These are phyloP conservation scores for Artemisia annua DNA, from an alignment of 129 eudicot species.

Conservation along the genomic window DNA sequence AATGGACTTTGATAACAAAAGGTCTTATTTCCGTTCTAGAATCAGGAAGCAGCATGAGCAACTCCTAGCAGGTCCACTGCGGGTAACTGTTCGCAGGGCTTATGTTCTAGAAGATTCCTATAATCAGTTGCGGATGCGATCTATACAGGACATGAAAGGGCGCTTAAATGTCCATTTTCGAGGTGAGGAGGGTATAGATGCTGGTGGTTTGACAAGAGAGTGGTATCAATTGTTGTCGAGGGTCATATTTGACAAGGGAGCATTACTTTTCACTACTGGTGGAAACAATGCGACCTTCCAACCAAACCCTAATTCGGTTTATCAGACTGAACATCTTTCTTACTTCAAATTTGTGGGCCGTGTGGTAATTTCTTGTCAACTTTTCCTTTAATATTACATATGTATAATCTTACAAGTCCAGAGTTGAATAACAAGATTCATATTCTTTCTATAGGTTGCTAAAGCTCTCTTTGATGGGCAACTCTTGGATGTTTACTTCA, in stretches of 20 bases:
- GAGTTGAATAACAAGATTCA: neutral
- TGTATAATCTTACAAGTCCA: neutral
- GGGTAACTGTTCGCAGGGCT: neutral
- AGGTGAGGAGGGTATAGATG: conserved; percentile 14
- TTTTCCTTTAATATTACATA: no score
- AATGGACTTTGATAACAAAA: conserved; percentile 10
- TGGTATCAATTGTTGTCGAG: conserved; percentile 12
- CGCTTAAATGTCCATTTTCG: conserved; percentile 10
- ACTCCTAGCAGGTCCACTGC: neutral
- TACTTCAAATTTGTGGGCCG: conserved; percentile 10
- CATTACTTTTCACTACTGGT: conserved; percentile 14
- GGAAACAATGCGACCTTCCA: conserved; percentile 12
- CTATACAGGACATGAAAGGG: neutral
- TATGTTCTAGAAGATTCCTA: conserved; percentile 18
- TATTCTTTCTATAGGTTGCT: conserved; percentile 6
- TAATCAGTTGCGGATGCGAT: conserved; percentile 6
- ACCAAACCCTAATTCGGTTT: conserved; percentile 12
- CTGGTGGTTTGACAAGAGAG: conserved; percentile 19
- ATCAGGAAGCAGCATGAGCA: conserved; percentile 7
- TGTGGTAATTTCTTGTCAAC: neutral
- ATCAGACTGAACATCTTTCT: conserved; percentile 12
- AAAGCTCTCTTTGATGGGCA: conserved; percentile 17
- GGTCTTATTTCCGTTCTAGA: conserved; percentile 6
- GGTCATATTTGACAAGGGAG: conserved; percentile 14
- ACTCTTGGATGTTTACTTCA: conserved; percentile 10